Conservation (phyloP, 2,329 filamentous ascomycete species). For the Colletotrichum sansevieriae region DNA sequence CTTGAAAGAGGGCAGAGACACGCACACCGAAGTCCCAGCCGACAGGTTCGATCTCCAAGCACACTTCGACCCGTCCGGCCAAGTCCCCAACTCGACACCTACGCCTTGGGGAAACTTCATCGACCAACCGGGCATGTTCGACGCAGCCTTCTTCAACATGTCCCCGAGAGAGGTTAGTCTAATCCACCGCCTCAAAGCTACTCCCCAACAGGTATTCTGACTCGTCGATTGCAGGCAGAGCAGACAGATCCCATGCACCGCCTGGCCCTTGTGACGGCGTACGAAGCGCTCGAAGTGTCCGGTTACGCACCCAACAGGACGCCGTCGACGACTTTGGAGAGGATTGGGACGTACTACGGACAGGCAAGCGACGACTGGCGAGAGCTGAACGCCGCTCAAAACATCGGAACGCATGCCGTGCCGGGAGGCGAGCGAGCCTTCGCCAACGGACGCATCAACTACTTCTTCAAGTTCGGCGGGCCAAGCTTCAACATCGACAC, state of each 20-base stretch:
- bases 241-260: conserved; percentile 14
- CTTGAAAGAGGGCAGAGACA: not conserved
- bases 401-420: conserved; percentile 71
- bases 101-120: conserved; percentile 12
- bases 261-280: conserved; percentile 8
- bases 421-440: conserved; percentile 59
- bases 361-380: conserved; percentile 83
- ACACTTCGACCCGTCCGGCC: not conserved
- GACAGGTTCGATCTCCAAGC: conserved; percentile 7
- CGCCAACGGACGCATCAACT: conserved; percentile 64
- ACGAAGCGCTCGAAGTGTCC: conserved; percentile 20
- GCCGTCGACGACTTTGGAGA: conserved; percentile 46
- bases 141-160: conserved; percentile 15
- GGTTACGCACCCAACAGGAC: not conserved
- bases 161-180: conserved; percentile 1
- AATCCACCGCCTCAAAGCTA: not conserved
- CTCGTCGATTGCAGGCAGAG: conserved; percentile 1
- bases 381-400: conserved; percentile 78
- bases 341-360: conserved; percentile 81
- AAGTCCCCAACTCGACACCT: not conserved
- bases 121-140: not conserved
- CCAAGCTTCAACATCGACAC: conserved; percentile 64
- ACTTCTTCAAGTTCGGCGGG: conserved; percentile 61
- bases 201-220: too few relatives aligned
- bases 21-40: conserved; percentile 1